These are phyloP conservation scores for Coleophoma eucalyptorum DNA, from an alignment of 2,329 filamentous ascomycete species.

Conservation along the genomic window DNA sequence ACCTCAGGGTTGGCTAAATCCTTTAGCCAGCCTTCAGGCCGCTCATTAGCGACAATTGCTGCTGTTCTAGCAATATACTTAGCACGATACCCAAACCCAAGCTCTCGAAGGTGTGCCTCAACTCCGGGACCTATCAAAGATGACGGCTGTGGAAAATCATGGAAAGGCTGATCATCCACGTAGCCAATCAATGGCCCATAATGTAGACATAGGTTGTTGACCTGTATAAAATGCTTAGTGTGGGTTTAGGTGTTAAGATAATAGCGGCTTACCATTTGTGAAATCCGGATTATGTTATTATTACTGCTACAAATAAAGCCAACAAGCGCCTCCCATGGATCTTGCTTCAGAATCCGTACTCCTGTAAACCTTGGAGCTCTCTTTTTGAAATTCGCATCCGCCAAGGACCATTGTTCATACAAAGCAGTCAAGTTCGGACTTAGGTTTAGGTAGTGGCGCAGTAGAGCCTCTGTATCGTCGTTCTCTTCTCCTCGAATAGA, in stretches of 20 bases:
- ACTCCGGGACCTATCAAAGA: slow-evolving; percentile 71
- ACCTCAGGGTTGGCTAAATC: slow-evolving; percentile 74
- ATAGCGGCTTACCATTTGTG: slow-evolving; percentile 69
- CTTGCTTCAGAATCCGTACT: slow-evolving; percentile 87
- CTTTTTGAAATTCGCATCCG: slow-evolving; percentile 84
- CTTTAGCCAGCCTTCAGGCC: slow-evolving; percentile 72
- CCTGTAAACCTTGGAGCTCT: slow-evolving; percentile 86
- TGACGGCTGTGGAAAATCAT: slow-evolving; percentile 81
- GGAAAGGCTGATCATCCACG: slow-evolving; percentile 67
- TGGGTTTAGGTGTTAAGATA: neutral
- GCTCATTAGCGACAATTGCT: slow-evolving; percentile 62
- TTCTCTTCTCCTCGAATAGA: slow-evolving; percentile 34
- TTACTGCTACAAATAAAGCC: slow-evolving; percentile 99
- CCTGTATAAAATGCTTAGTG: slow-evolving; percentile 33
- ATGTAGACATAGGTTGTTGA: slow-evolving; percentile 81
- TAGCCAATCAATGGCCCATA: slow-evolving; percentile 77
- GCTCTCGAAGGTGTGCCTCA: slow-evolving; percentile 71
- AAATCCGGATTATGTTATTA: slow-evolving; percentile 94
- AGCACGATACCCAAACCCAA: slow-evolving; percentile 93
- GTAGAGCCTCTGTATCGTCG: slow-evolving; percentile 70
- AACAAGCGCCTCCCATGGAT: slow-evolving; percentile 91
- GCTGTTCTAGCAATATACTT: slow-evolving; percentile 91
- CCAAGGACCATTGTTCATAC: slow-evolving; percentile 82
- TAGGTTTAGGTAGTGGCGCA: slow-evolving; percentile 86
- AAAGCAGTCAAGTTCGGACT: slow-evolving; percentile 69